Evolutionary conservation across 1,284 basidiomycete species (phyloP), one percentile per base, ranked within the genome.

Genomic region (Microbotryomycetes sp.): DNA sequence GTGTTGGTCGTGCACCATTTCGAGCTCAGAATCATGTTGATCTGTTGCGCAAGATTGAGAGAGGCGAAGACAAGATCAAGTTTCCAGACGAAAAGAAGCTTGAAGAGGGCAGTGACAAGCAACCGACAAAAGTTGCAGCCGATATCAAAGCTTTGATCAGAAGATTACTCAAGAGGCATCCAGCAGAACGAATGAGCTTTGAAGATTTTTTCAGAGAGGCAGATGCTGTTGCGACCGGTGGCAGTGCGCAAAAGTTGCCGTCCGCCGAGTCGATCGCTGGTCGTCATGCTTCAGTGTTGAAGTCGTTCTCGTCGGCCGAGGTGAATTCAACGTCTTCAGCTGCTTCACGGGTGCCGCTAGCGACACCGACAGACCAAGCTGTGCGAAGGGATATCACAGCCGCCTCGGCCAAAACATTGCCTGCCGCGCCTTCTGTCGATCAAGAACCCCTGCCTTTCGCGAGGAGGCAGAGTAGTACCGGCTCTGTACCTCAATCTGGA

Each of bases 11-110:
- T 69, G 89, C 96, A 2, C 94, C 96, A 0, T 98, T 94, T 78
- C 86, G 92, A 19, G 94, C 96, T 0, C 84, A 86, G 74, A 98
- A 97, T 74, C 93, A 97, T 74, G 89, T 98, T 71, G 96, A 97
- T 73, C 82, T 99, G 12, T 80, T 97, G 51, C 89, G 89, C 78
- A 88, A 86, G 81, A 97, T 99, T 67, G 93, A 97, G 73, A 82
- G 83, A 36, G 87, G 88, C 26, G 79, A 81, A 61, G 82, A 83
- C 64, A 72, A 74, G 46, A 86, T 98, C 74, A 88, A 86, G 74
- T 97, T 97, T 68, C 92, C 92, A 0, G 94, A 97, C 72, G 94
- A 97, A 73, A 66, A 71, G 60, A 62, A 66, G 31, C 49, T 28
- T 14, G 65, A 63, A 51, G 67, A 66, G 9, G 62, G 59, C 12